Percentiles rank a stretch among this genome's conserved stretches.
Evolutionary conservation across 306 rosid species (phyloP).

Genomic region (Cicer cuneatum): DNA sequence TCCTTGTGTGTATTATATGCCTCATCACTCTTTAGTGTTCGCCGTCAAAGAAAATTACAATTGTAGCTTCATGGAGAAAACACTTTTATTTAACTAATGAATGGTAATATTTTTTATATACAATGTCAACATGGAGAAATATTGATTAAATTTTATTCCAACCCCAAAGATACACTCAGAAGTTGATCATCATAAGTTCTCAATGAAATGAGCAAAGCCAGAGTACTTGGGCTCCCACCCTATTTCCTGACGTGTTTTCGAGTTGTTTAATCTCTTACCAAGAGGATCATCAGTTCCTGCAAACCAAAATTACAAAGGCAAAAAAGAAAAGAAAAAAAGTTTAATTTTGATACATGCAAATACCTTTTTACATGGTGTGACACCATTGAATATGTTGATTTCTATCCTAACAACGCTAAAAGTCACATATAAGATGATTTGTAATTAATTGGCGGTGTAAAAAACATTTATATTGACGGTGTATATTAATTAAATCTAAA

Average conservation of each 20-base stretch:
- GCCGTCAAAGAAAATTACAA: background rate
- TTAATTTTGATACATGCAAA: no score
- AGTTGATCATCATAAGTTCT: constrained; percentile 49
- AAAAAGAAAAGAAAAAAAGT: no score
- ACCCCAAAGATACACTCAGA: constrained; percentile 31
- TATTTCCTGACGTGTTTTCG: constrained; percentile 70
- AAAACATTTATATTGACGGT: no score
- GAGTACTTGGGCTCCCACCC: constrained; percentile 98
- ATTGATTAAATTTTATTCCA: constrained; percentile 4
- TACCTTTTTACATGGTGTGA: no score
- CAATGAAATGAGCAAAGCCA: constrained; percentile 76
- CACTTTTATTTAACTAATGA: constrained; percentile 19
- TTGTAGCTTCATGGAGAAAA: background rate
- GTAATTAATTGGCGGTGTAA: no score
- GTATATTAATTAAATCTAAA: no score
- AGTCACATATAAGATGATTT: no score
- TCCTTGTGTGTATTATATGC: background rate
- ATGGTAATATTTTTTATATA: constrained; percentile 41
- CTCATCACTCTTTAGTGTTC: background rate
- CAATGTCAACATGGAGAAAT: constrained; percentile 42
- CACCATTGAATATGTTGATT: no score
- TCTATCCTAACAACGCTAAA: no score
- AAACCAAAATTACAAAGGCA: constrained; percentile 7
- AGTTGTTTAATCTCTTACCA: constrained; percentile 90
- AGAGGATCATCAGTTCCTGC: constrained; percentile 80